Evolutionary conservation across 2,329 filamentous ascomycete genomes (phyloP), one percentile per base, ranked within the genome.

Genomic region (Phyllachora maydis): DNA sequence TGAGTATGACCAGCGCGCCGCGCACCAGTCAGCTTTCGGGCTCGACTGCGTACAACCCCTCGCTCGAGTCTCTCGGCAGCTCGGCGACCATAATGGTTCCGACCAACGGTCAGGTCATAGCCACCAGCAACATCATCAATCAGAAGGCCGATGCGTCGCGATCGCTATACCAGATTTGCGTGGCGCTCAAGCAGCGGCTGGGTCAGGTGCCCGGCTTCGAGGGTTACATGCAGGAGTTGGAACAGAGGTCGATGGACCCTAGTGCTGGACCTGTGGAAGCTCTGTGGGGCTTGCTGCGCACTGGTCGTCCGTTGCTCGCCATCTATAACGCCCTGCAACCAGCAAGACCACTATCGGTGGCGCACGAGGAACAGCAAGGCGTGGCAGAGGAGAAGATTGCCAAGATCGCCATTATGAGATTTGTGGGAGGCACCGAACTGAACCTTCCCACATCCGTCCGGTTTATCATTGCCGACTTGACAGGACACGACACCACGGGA

Each of bases 41-140:
- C 45, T 58, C 65, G 30, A 67, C 65, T 16, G 56, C 55, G 24
- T 59, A 55, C 40, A 51, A 54, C 34, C 52, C 58, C 21, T 67
- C 61, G 9, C 42, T 66, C 21, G 49, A 45, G 30, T 57, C 60
- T 3, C 43, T 65, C 22, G 41, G 49, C 21, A 59, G 46, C 35
- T 40, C 49, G 8, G 38, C 50, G 14, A 59, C 57, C 16, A 35
- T 50, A 14, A 41, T 47, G 16, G 35, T 49, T 24, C 32, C 38
- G 7, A 52, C 58, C 22, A 65, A 57, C 29, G 68, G 68, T 21
- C 65, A 65, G 29, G 65, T 83, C 30, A 54, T 79, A 38, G 76
- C 82, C 30, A 81, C 76, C 29, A 65, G 77, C 46, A 93, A 92
- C 48, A 91, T 98, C 46, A 92, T 98, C 59, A 98, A 98, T 52